phyloP scores from a whole-genome alignment of 768 basidiomycete species.

The Termitomyces heimii region DNA sequence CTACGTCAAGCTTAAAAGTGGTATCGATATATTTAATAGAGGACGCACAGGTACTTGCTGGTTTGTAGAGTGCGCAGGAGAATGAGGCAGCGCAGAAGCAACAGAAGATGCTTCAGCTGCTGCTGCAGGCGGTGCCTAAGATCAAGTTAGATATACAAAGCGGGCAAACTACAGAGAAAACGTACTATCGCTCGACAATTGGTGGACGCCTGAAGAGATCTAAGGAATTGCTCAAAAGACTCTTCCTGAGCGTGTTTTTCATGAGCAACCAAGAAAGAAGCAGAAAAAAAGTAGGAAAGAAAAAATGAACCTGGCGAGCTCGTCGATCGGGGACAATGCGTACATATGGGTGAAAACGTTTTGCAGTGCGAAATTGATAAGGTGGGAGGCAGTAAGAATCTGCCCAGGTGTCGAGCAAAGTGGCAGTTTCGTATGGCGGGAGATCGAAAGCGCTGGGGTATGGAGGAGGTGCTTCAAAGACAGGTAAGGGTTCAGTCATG shows the following conservation, averaged over 20 bases:
- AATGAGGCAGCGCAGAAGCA: neutral
- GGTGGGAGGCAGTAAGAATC: conserved; percentile 13
- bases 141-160: neutral
- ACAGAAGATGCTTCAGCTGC: neutral
- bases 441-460: neutral
- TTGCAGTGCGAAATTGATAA: conserved; percentile 8
- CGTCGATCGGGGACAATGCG: neutral
- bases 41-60: neutral
- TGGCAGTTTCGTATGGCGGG: conserved; percentile 7
- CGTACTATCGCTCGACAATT: neutral
- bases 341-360: conserved; percentile 12
- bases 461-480: neutral
- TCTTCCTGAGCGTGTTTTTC: neutral
- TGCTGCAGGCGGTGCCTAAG: neutral
- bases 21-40: neutral
- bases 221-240: neutral
- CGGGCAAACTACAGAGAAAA: neutral
- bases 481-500: neutral
- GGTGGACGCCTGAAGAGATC: neutral
- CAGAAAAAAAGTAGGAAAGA: neutral
- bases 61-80: neutral
- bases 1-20: neutral
- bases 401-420: conserved; percentile 1
- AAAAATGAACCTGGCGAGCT: neutral
- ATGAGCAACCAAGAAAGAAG: neutral